Evolutionary conservation across 495 filamentous ascomycete species (phyloP).

Genomic region (Xylaria nigripes): DNA sequence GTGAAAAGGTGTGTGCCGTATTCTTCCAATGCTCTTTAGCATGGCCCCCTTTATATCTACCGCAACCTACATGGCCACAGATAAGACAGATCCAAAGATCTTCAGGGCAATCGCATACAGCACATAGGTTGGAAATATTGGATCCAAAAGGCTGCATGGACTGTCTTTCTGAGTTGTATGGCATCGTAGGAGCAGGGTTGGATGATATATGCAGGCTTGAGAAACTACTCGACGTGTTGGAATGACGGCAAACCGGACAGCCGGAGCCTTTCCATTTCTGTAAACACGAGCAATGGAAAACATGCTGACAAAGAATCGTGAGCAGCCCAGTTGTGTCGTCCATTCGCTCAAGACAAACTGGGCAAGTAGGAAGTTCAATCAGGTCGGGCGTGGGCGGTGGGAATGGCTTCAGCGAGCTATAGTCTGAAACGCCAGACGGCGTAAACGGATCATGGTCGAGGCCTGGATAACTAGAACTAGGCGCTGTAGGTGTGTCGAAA

Average conservation of each 20-base stretch:
- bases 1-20: conserved; percentile 79
- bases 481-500: conserved; percentile 40
- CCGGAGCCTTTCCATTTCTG: conserved; percentile 93
- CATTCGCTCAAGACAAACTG: conserved; percentile 96
- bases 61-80: conserved; percentile 88
- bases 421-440: conserved; percentile 40
- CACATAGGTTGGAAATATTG: conserved; percentile 49
- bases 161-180: conserved; percentile 33
- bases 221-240: conserved; percentile 33
- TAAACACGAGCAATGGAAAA: conserved; percentile 95
- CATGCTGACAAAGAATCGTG: conserved; percentile 94
- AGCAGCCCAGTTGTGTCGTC: conserved; percentile 91
- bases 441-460: conserved; percentile 60
- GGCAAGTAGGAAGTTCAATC: conserved; percentile 88
- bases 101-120: conserved; percentile 61
- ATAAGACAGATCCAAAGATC: conserved; percentile 95
- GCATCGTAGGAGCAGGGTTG: conserved; percentile 13
- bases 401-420: conserved; percentile 65
- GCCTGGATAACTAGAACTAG: conserved; percentile 45
- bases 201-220: conserved; percentile 18
- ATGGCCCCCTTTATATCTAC: conserved; percentile 87
- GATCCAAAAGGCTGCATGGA: conserved; percentile 44
- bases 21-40: conserved; percentile 91
- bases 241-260: conserved; percentile 91
- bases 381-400: conserved; percentile 87